Conservation (phyloP, 257 asterid species). For the Solanum chaucha region DNA sequence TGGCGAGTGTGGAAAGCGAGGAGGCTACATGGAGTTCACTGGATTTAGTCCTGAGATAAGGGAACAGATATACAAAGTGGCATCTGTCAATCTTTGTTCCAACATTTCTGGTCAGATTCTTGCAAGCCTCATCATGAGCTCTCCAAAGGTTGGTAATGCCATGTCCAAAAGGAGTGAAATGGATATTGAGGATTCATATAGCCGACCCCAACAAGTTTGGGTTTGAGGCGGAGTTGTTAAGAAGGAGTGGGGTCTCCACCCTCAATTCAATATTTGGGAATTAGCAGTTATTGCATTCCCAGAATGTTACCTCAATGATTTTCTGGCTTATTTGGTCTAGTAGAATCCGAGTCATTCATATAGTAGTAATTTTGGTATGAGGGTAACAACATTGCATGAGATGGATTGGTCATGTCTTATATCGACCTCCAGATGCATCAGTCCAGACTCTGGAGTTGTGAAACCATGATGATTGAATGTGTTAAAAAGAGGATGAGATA, state of each 20-base stretch:
- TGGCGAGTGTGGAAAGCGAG: conserved; percentile 96
- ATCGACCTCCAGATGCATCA: neutral
- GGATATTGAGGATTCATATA: neutral
- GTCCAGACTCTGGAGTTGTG: neutral
- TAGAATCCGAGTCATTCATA: neutral
- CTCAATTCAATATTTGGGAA: neutral
- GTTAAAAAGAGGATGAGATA: neutral
- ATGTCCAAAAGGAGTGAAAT: neutral
- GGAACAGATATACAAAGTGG: conserved; percentile 87
- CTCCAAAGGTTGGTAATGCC: conserved; percentile 52
- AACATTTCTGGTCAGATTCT: conserved; percentile 98
- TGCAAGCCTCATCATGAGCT: conserved; percentile 89
- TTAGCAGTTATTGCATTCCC: neutral
- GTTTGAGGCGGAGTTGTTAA: neutral
- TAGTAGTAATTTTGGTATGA: neutral
- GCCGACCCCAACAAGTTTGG: neutral
- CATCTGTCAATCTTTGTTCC: conserved; percentile 94
- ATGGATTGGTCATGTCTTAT: neutral
- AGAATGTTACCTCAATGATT: neutral
- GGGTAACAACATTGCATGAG: neutral
- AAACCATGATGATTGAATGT: neutral
- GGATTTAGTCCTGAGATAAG: conserved; percentile 79
- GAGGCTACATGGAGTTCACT: conserved; percentile 96
- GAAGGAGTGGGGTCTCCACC: neutral
- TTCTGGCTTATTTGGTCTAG: no score